A percentile compares a stretch with the other conserved stretches of the same genome.
phyloP scores from a whole-genome alignment of 805 yeast genomes.

The Cyberlindnera mycetangii region DNA sequence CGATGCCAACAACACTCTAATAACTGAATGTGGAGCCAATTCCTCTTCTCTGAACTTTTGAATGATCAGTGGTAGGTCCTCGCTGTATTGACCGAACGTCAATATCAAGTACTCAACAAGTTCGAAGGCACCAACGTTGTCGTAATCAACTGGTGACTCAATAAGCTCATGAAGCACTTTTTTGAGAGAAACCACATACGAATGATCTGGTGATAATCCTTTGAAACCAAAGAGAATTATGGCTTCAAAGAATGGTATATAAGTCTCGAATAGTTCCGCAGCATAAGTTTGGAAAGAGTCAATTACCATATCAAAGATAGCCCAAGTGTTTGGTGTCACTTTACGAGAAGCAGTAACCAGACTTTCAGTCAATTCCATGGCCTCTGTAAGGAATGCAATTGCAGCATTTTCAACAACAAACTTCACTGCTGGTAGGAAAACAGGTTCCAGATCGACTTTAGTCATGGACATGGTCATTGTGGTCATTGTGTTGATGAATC shows the following conservation, averaged over 20 bases:
- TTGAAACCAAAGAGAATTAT: conserved; percentile 50
- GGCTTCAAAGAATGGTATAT: conserved; percentile 54
- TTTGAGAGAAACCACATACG: conserved; percentile 20
- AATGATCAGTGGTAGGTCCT: conserved; percentile 16
- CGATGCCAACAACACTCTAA: conserved; percentile 61
- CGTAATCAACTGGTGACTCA: conserved; percentile 25
- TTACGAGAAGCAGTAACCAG: conserved; percentile 46
- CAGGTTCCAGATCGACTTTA: conserved; percentile 48
- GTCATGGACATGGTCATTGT: conserved; percentile 72
- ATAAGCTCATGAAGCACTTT: conserved; percentile 18
- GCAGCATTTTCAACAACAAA: conserved; percentile 58
- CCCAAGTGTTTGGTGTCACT: conserved; percentile 52
- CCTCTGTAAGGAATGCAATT: conserved; percentile 58
- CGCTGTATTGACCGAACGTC: conserved; percentile 16
- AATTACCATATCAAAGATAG: conserved; percentile 43
- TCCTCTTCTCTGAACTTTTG: conserved; percentile 23
- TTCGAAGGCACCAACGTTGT: conserved; percentile 36
- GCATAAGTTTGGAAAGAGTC: conserved; percentile 60
- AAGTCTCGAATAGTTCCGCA: conserved; percentile 53
- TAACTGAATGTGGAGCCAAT: conserved; percentile 41
- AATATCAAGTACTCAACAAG: conserved; percentile 27
- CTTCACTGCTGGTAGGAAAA: conserved; percentile 55
- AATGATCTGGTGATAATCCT: conserved; percentile 16
- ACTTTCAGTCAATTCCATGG: conserved; percentile 61
- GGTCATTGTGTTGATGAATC: conserved; percentile 66